Evolutionary conservation across 768 basidiomycete genomes (phyloP).

Genomic region (Agrocybe pediades): DNA sequence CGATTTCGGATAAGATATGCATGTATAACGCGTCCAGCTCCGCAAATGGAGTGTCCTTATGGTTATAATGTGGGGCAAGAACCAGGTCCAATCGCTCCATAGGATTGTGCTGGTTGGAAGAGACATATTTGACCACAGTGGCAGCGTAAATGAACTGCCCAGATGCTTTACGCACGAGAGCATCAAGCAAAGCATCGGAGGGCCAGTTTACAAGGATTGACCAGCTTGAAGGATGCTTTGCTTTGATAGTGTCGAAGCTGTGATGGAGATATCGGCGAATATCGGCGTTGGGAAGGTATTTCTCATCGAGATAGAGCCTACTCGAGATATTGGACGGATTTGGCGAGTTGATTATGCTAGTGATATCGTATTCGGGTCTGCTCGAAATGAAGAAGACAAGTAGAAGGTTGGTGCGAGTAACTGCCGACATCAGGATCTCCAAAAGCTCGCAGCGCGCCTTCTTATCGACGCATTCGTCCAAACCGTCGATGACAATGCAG

Average conservation of each 20-base stretch:
- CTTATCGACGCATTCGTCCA: slow-evolving; percentile 19
- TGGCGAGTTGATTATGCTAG: neutral
- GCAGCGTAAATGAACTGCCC: slow-evolving; percentile 14
- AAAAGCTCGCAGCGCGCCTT: slow-evolving; percentile 9
- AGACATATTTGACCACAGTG: slow-evolving; percentile 7
- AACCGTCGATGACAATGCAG: slow-evolving; percentile 18
- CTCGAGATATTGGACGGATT: neutral
- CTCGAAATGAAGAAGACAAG: slow-evolving; percentile 9
- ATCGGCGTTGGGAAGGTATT: slow-evolving; percentile 6
- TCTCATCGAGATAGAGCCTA: slow-evolving; percentile 4
- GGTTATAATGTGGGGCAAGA: neutral
- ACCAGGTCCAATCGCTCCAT: neutral
- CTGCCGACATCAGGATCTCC: neutral
- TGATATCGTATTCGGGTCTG: slow-evolving; percentile 10
- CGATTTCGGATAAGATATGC: slow-evolving; percentile 4
- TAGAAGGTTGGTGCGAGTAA: neutral
- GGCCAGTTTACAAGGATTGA: slow-evolving; percentile 3
- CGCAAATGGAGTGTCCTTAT: slow-evolving; percentile 6
- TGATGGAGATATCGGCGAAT: neutral
- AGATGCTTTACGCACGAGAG: slow-evolving; percentile 8
- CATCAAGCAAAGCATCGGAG: neutral
- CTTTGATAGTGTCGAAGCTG: neutral
- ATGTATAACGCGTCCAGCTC: slow-evolving; percentile 11
- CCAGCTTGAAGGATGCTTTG: neutral
- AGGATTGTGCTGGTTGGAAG: neutral